These are phyloP conservation scores for Ettlia oleoabundans DNA, from an alignment of 139 green algal species.

Conservation along the genomic window DNA sequence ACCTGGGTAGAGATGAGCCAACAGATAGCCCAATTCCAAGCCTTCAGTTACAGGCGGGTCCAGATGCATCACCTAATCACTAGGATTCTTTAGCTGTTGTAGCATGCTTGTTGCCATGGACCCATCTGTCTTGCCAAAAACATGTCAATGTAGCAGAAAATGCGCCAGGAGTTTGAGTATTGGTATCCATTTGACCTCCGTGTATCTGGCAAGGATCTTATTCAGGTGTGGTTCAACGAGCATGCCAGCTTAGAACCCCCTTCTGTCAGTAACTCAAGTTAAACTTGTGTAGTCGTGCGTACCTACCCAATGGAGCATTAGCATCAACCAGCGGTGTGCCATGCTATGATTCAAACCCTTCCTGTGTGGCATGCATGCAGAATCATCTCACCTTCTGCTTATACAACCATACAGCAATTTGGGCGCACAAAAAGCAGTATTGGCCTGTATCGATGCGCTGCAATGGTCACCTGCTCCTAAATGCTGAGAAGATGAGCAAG, in stretches of 20 bases:
- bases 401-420: slow-evolving; percentile 98
- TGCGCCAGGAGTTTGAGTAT: slow-evolving; percentile 94
- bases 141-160: too few species aligned
- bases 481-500: slow-evolving; percentile 99
- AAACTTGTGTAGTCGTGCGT: too few species aligned
- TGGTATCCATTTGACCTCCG: slow-evolving; percentile 99
- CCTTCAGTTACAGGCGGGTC: slow-evolving; percentile 35
- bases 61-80: too few species aligned
- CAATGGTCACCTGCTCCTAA: slow-evolving; percentile 98
- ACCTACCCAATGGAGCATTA: too few species aligned
- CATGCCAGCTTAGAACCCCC: too few species aligned
- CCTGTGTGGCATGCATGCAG: slow-evolving; percentile 50
- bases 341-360: background rate
- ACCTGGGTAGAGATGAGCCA: slow-evolving; percentile 73
- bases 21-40: slow-evolving; percentile 59
- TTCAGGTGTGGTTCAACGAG: slow-evolving; percentile 48
- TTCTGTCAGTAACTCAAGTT: too few species aligned
- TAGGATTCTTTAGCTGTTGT: too few species aligned
- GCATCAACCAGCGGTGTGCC: too few species aligned
- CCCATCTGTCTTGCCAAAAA: slow-evolving; percentile 45
- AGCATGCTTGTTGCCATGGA: background rate
- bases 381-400: slow-evolving; percentile 99
- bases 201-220: slow-evolving; percentile 96
- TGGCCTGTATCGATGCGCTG: slow-evolving; percentile 81
- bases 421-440: slow-evolving; percentile 54